Base-by-base conservation (phyloP, 129 eudicot genomes). In the Heracleum sosnowskyi region DNA sequence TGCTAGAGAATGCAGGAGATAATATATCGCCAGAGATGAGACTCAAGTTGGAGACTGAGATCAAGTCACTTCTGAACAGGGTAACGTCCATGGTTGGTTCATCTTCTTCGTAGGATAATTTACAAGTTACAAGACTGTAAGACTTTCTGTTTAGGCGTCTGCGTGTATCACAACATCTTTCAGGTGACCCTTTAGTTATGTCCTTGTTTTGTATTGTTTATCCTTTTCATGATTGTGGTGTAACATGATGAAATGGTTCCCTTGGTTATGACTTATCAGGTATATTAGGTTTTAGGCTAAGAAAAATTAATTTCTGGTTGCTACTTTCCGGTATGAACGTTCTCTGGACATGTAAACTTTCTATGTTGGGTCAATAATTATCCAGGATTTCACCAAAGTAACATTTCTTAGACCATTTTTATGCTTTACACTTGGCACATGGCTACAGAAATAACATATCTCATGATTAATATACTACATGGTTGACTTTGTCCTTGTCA, bases 1-100 rank as follows among this genome's bases (percentile, higher is more conserved):
- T 90, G 88, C 82, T 94, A 90, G 93, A 90, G 86, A 90, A 91
- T 31, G 85, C 92, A 0, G 98, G 98, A 10, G 81, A 75, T 66
- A 82, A 79, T 69, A 76, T 94, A 74, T 88, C 97, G 5, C 79
- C 82, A 12, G 96, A 90, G 83, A 88, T 83, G 96, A 91, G 88
- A 86, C 81, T 77, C 70, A 91, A 85, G 68, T 80, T 94, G 87
- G 97, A 94, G 87, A 85, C 63, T 34, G 97, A 90, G 76, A 87
- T 94, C 20, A 81, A 82, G 69, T 93, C 88, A 62, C 85, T 94
- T 78, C 85, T 94, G 85, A 83, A 85, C 42, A 94, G 88, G 84
- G 87, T 94, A 53, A 85, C 89, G 60, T 47, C 83, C 40, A 82
- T 88, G 89, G 89, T 84, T 69, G 88, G 87, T 31, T 83, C 91